Evolutionary conservation across 2,329 filamentous ascomycete genomes (phyloP).

Genomic region (Diaporthe sp.): DNA sequence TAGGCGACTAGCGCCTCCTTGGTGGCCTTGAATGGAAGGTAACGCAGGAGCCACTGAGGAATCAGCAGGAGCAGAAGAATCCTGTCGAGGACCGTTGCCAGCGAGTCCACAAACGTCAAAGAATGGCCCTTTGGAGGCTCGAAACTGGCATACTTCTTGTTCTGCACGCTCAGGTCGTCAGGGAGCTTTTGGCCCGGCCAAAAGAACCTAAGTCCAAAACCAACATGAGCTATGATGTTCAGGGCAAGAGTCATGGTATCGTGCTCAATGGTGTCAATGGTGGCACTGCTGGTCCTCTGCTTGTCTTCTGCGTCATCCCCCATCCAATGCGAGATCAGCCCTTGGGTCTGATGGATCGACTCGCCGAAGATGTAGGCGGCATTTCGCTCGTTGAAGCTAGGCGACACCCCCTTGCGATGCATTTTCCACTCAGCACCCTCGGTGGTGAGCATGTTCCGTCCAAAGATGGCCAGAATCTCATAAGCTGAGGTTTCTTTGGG

Average conservation of each 20-base stretch:
- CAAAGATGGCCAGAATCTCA: slow-evolving; percentile 73
- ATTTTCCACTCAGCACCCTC: slow-evolving; percentile 79
- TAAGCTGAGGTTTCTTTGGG: slow-evolving; percentile 76
- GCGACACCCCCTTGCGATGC: slow-evolving; percentile 79
- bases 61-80: slow-evolving; percentile 73
- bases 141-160: slow-evolving; percentile 63
- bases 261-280: slow-evolving; percentile 68
- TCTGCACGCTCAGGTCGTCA: slow-evolving; percentile 56
- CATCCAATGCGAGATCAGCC: slow-evolving; percentile 72
- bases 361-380: slow-evolving; percentile 75
- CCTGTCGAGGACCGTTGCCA: slow-evolving; percentile 72
- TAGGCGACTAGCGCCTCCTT: slow-evolving; percentile 63
- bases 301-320: slow-evolving; percentile 41
- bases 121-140: slow-evolving; percentile 66
- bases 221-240: slow-evolving; percentile 74
- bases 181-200: slow-evolving; percentile 73
- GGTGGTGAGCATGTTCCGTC: slow-evolving; percentile 78
- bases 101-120: slow-evolving; percentile 75
- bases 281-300: slow-evolving; percentile 52
- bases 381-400: slow-evolving; percentile 83
- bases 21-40: slow-evolving; percentile 20
- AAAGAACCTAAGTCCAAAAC: slow-evolving; percentile 74
- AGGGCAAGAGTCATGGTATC: slow-evolving; percentile 75
- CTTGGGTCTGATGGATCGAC: slow-evolving; percentile 72
- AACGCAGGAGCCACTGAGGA: slow-evolving; percentile 69